A percentile compares a stretch with the other conserved stretches of the same genome.
Conservation (phyloP, 331 rosid genomes). For the Spiraea crenata region DNA sequence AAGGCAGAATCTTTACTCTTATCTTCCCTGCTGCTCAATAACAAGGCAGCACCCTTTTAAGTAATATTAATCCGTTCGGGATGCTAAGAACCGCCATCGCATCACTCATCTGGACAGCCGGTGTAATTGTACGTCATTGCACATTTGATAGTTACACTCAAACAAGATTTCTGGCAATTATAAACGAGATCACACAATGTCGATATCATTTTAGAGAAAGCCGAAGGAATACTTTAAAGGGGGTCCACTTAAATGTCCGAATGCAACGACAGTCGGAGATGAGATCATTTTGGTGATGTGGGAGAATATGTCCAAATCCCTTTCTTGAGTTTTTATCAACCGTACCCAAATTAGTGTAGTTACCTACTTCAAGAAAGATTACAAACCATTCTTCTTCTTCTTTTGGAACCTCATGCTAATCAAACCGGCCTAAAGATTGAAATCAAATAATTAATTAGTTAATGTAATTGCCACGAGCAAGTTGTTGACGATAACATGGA, state of each 20-base stretch:
- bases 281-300: neutral
- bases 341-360: neutral
- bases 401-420: slow-evolving; percentile 7
- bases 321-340: neutral
- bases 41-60: no score
- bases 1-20: neutral
- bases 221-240: slow-evolving; percentile 1
- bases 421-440: neutral
- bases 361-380: no score
- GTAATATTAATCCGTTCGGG: no score
- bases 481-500: no score
- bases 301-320: slow-evolving; percentile 1
- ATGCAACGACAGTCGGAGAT: neutral
- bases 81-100: neutral
- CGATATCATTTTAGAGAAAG: neutral
- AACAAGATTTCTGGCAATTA: no score
- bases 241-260: neutral
- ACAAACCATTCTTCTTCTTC: neutral
- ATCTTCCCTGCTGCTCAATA: no score
- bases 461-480: neutral
- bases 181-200: no score
- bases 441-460: no score
- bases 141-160: no score
- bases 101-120: neutral
- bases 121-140: no score